Base-by-base conservation (phyloP, 2,329 filamentous ascomycete genomes). In the Cordyceps militaris region DNA sequence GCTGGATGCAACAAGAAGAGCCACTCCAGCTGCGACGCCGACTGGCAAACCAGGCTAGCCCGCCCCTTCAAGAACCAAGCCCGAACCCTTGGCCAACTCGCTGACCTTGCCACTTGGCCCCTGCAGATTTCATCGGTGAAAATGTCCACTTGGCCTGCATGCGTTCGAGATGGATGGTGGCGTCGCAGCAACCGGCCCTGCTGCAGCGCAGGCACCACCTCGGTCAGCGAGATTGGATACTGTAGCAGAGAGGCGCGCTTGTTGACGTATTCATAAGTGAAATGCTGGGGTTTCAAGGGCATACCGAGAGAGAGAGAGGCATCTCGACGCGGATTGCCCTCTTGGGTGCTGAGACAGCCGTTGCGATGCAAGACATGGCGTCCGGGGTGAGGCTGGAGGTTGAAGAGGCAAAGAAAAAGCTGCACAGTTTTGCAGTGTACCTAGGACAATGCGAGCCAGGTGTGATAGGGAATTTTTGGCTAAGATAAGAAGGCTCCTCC, bases 121-220 rank as follows among this genome's bases (percentile, higher is more conserved):
- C 53, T 56, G 53, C 53, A 56, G 53, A 48, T 55, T 54, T 42
- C 43, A 48, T 56, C 43, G 52, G 43, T 16, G 24, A 24, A n/a
- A 43, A 36, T 55, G 52, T 9, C 52, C 42, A 55, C 52, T 47
- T 55, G 44, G 43, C 42, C 42, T 55, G 52, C 52, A 55, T 46
- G 52, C 42, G 36, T 55, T 55, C 30, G 30, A 56, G 52, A 56
- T 56, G 52, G 42, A 44, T 28, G 43, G 52, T 56, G 52, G 52
- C 52, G 52, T 56, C 24, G 50, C n/a, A 8, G 16, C 26, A 28
- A n/a, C 14, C 42, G n/a, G 50, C 24, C 50, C 19, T 21, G 26
- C 24, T 43, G 38, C 36, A 42, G 49, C 34, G 23, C 19, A 42
- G 16, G 14, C 24, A 23, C 40, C 40, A 36, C 14, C 30, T 54